Evolutionary conservation across 139 green algal genomes (phyloP), one percentile per base, ranked within the genome.

Genomic region (Marvania coccoides): DNA sequence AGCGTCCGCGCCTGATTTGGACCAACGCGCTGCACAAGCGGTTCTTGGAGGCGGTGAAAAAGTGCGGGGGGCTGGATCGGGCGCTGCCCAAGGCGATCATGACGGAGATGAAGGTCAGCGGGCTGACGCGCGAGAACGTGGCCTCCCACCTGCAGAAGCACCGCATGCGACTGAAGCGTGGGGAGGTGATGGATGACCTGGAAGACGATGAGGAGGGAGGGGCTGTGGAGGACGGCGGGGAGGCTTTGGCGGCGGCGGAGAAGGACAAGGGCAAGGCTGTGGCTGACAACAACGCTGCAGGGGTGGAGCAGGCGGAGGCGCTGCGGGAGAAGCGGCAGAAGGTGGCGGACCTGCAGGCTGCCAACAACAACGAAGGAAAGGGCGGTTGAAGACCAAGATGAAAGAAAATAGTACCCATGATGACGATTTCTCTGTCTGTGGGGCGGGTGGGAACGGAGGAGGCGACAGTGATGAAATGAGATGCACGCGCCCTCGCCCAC

Each of bases 61-160:
- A 82, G 48, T 79, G 88, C 62, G 74, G 79, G 29, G 89, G 88
- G 1, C 61, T 85, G 31, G 79, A 91, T 0, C 76, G 83, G 31
- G 87, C 91, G 0, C 84, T 93, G 39, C 91, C 91, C 23, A 97
- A 96, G 64, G 84, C 85, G n/a, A 96, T 98, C 51, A 80, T 98
- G 78, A 69, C 88, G 82, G 60, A 91, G 30, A 95, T 97, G 91
- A 87, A 89, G 33, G 88, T 97, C 36, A 81, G 90, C 9, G 91
- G 91, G 47, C 80, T 98, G 40, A 96, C 87, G 0, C 76, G 92
- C 0, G 91, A 97, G 69, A 98, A 98, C 67, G 92, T 97, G 38
- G 90, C 91, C 14, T 89, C 75, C 57, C 91, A 96, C 60, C 76
- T 97, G 33, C 91, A 97, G 69, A 97, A 97, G 76, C 94, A 95